Percentiles rank a stretch among this genome's conserved stretches.
These are phyloP conservation scores for Coelastrella sp. DNA, from an alignment of 139 green algal species.

Conservation along the genomic window DNA sequence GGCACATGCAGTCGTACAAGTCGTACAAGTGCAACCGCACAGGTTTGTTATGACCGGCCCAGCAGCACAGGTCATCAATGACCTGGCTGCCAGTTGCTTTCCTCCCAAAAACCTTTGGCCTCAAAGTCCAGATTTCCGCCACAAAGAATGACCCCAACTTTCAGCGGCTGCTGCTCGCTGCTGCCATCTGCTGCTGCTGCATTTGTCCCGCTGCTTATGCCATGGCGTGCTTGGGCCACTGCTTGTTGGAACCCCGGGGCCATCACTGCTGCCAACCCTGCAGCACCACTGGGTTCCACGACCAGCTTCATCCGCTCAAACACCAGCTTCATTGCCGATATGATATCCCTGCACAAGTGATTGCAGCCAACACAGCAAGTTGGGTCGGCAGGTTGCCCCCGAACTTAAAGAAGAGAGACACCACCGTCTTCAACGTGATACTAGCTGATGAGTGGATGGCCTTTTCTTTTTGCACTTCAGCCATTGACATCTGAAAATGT, in stretches of 20 bases:
- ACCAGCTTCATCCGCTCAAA: slow-evolving; percentile 85
- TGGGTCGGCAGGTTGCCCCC: too few species aligned
- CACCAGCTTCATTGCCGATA: slow-evolving; percentile 83
- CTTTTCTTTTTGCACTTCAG: too few species aligned
- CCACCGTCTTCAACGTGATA: too few species aligned
- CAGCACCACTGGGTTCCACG: slow-evolving; percentile 88
- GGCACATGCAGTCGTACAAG: too few species aligned
- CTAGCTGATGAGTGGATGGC: too few species aligned
- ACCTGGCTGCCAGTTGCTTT: slow-evolving; percentile 16
- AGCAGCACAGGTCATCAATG: not conserved
- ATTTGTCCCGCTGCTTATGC: not conserved
- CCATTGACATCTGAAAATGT: too few species aligned
- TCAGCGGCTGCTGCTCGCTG: not conserved
- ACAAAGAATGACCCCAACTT: slow-evolving; percentile 86
- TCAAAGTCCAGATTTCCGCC: slow-evolving; percentile 85
- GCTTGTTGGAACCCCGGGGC: slow-evolving; percentile 39
- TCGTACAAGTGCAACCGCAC: too few species aligned
- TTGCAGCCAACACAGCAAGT: too few species aligned
- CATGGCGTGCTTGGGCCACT: not conserved
- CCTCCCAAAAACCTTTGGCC: slow-evolving; percentile 22
- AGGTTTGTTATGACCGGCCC: too few species aligned
- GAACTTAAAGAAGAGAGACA: too few species aligned
- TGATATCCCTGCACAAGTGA: slow-evolving; percentile 67
- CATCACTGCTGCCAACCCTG: slow-evolving; percentile 81
- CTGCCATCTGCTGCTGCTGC: slow-evolving; percentile 5